Base-by-base conservation (phyloP, 2,329 filamentous ascomycete species). In the Colletotrichum melonis region DNA sequence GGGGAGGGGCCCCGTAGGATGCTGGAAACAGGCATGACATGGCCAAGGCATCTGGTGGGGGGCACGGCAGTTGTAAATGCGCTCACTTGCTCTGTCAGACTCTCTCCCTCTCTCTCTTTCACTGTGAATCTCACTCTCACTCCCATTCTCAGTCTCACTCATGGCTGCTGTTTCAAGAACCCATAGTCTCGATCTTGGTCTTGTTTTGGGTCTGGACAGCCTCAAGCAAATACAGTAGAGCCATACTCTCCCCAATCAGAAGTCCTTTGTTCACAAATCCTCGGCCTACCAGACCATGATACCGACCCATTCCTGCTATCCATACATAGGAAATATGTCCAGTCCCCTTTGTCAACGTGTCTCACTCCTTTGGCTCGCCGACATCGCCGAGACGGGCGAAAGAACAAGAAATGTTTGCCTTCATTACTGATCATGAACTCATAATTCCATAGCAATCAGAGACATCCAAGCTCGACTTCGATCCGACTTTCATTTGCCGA, bases 51-150 rank as follows among this genome's bases (percentile, higher is more conserved):
- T 56, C 57, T 35, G 52, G 69, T 69, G 69, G 64, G 58, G 54
- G 69, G 58, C 69, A 72, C 69, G 69, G 69, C 69, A 72, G 69
- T 72, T 72, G 69, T 26, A 55, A 69, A 54, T 46, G 52, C 2
- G 30, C 60, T 69, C 58, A 11, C 22, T 19, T 38, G 12, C 22
- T 32, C 58, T 46, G 22, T 42, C 32, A 24, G 11, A 9, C 32
- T 35, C 11, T 22, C 5, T 59, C 16, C 4, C 32, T 3, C 22
- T 46, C 32, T 16, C 46, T 54, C 26, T 56, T 32, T 42, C 16
- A 35, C 6, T 46, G 22, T 16, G 42, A 54, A 11, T 42, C 57
- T 49, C 16, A 14, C 2, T 19, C 60, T 65, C 35, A 5, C 14
- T 26, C 35, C 11, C 22, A 24, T n/a, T 46, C n/a, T 38, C 57